Conservation (phyloP, 1,284 basidiomycete genomes). For the Tetrapyrgos nigripes region DNA sequence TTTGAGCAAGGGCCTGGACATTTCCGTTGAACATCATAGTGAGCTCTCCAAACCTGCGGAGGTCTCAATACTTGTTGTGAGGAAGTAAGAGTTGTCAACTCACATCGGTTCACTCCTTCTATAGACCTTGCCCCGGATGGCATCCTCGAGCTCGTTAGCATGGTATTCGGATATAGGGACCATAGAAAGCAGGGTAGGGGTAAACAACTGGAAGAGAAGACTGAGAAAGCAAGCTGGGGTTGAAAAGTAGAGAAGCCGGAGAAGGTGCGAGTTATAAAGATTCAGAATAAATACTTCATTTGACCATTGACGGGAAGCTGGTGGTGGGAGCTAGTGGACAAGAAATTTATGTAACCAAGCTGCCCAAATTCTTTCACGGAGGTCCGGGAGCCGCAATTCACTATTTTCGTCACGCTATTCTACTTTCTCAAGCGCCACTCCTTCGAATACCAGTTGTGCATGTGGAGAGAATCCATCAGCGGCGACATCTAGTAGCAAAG, state of each 20-base stretch:
- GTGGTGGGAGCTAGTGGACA: neutral
- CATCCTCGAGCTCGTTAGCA: slow-evolving; percentile 20
- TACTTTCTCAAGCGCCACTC: no score
- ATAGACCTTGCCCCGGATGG: slow-evolving; percentile 56
- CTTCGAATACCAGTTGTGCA: no score
- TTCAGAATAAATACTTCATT: slow-evolving; percentile 1
- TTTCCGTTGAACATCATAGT: slow-evolving; percentile 83
- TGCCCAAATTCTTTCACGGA: no score
- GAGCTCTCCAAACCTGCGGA: slow-evolving; percentile 63
- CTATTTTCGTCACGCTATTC: no score
- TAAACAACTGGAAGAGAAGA: neutral
- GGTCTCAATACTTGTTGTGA: neutral
- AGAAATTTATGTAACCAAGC: no score
- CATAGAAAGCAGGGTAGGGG: neutral
- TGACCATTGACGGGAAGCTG: neutral
- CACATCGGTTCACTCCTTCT: slow-evolving; percentile 50
- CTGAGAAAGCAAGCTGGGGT: neutral
- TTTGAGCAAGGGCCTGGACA: slow-evolving; percentile 61
- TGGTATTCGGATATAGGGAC: slow-evolving; percentile 1
- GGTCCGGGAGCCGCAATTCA: no score
- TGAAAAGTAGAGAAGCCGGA: neutral
- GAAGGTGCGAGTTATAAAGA: neutral
- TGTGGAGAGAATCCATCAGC: no score
- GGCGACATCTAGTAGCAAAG: no score
- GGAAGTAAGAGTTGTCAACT: slow-evolving; percentile 17